Base-by-base conservation (phyloP, 2,329 filamentous ascomycete genomes). In the Paracoccidioides brasiliensis region DNA sequence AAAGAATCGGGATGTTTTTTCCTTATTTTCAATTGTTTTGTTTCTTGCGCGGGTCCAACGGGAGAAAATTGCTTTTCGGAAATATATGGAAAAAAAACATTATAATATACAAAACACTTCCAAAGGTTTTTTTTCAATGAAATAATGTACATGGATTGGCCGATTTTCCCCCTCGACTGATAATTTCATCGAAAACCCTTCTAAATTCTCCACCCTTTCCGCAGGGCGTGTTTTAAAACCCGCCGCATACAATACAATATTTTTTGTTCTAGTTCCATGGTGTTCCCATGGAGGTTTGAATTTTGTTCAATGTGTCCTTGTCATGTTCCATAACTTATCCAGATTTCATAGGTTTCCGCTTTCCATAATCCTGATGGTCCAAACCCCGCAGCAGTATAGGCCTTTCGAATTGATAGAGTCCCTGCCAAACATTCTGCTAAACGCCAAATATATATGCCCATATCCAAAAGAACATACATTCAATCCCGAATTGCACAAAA, bases 171-270 rank as follows among this genome's bases (percentile, higher is more conserved):
- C 30, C 52, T 44, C 28, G 3, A 53, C 7, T 40, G 37, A 12
- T 41, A 37, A 12, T 52, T 33, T 52, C 49, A 41, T 41, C 37
- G 28, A 41, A 41, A 41, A 32, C 28, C 37, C 38, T 44, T 44
- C 37, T 53, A 40, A 40, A 22, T n/a, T 41, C n/a, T 10, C 54
- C 40, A 40, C 30, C 52, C 28, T 50, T 55, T 32, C 40, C 30
- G 51, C 35, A 52, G 54, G 50, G 45, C 46, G 46, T 51, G 41
- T 30, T 52, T 54, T 57, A 57, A 44, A 54, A 54, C 53, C 55
- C 53, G 54, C 55, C 52, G 54, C 43, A 53, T 55, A 46, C 55
- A 55, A 57, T 58, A 55, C 57, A 58, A 44, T 54, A 37, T 43
- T n/a, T 44, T 50, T 46, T 22, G 49, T 30, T 38, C 4, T 12